phyloP scores from a whole-genome alignment of 345 rosid genomes.

The Citrus hindsii region DNA sequence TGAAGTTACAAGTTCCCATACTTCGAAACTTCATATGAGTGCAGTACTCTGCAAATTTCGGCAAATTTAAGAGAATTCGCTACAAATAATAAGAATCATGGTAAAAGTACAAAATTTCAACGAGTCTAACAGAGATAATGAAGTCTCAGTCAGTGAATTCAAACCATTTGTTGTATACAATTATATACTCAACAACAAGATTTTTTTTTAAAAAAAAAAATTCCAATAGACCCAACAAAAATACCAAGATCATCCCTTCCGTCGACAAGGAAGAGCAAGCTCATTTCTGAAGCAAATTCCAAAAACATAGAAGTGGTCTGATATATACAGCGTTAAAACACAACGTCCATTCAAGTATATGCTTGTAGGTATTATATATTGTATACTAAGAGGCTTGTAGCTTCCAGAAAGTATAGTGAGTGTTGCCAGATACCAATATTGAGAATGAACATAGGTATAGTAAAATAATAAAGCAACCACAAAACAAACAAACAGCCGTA shows the following conservation, averaged over 20 bases:
- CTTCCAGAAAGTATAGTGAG: conserved; percentile 20
- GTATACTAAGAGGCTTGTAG: conserved; percentile 11
- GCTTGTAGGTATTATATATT: conserved; percentile 22
- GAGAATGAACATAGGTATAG: conserved; percentile 29
- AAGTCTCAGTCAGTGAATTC: background rate
- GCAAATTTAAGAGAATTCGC: background rate
- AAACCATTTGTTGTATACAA: background rate
- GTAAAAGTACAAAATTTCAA: background rate
- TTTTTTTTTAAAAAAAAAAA: background rate
- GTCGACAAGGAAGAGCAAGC: background rate
- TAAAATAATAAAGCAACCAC: conserved; percentile 19
- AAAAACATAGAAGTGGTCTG: background rate
- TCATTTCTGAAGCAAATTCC: no score
- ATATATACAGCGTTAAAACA: conserved; percentile 28
- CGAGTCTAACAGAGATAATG: background rate
- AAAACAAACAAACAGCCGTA: conserved; percentile 19
- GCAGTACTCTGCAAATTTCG: no score
- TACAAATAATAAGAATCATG: background rate
- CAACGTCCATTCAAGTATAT: conserved; percentile 5
- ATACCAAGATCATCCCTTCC: background rate
- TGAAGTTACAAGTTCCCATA: background rate
- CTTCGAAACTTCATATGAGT: background rate
- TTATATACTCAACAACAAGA: background rate
- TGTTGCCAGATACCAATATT: conserved; percentile 12
- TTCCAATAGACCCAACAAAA: background rate